These are phyloP conservation scores for Plasmodium knowlesi DNA, from an alignment of 169 alveolate genomes.

Conservation along the genomic window DNA sequence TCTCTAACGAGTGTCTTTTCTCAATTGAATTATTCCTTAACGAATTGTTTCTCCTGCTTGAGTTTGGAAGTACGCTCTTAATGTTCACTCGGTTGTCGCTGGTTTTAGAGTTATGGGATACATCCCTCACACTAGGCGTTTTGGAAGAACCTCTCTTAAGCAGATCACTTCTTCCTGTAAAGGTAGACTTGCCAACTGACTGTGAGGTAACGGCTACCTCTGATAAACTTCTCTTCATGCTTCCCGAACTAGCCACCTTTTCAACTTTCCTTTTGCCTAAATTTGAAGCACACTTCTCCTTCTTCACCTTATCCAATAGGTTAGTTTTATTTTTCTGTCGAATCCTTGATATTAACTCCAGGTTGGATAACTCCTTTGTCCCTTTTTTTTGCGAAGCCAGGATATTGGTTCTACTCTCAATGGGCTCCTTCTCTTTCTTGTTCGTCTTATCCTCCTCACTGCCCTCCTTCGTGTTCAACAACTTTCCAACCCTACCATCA, in stretches of 20 bases:
- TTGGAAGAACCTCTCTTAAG: neutral
- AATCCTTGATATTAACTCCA: slow-evolving; percentile 22
- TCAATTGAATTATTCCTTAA: neutral
- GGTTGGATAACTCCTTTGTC: neutral
- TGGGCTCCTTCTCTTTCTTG: neutral
- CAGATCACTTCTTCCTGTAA: neutral
- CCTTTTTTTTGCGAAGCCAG: neutral
- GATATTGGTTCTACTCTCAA: neutral
- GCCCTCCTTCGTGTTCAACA: neutral
- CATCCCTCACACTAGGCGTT: neutral
- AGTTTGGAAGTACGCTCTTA: neutral
- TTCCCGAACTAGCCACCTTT: neutral
- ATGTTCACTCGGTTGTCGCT: neutral
- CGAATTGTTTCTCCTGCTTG: slow-evolving; percentile 13
- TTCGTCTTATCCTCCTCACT: neutral
- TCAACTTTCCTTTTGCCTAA: neutral
- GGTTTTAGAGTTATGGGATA: neutral
- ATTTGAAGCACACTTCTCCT: neutral
- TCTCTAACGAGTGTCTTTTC: neutral
- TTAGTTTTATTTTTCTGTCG: neutral
- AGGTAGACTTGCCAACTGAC: neutral
- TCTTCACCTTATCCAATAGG: neutral
- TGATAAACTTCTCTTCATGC: neutral
- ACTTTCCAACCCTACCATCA: neutral
- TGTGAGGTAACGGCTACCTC: neutral